A percentile compares a stretch with the other conserved stretches of the same genome.
Evolutionary conservation across 495 filamentous ascomycete species (phyloP).

Genomic region (Aspergillus carlsbadensis): DNA sequence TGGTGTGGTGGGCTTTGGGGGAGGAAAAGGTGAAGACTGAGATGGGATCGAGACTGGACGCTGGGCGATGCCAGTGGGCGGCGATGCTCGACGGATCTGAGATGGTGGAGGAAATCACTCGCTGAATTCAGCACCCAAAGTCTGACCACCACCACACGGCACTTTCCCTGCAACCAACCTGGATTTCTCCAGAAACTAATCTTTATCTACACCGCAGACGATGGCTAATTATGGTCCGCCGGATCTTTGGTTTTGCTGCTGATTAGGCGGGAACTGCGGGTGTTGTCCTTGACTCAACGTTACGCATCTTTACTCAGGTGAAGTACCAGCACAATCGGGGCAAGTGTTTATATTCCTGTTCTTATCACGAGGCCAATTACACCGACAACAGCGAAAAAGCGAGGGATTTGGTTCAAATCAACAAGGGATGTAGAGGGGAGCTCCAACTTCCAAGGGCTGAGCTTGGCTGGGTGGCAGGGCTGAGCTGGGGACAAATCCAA

Average conservation of each 20-base stretch:
- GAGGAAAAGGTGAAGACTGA: constrained; percentile 1
- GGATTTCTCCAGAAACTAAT: background rate
- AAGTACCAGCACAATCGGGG: too few species aligned
- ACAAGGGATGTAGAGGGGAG: too few species aligned
- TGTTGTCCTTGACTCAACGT: background rate
- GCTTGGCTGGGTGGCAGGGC: too few species aligned
- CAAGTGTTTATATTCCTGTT: too few species aligned
- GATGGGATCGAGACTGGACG: constrained; percentile 10
- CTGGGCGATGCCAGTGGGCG: too few species aligned
- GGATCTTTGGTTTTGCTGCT: background rate
- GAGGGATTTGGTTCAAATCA: too few species aligned
- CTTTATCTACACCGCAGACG: background rate
- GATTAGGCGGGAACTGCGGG: constrained; percentile 1
- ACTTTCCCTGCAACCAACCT: background rate
- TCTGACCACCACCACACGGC: constrained; percentile 1
- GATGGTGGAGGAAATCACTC: constrained; percentile 8
- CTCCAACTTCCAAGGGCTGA: too few species aligned
- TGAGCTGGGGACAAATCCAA: too few species aligned
- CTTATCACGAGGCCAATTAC: too few species aligned
- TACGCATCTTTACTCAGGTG: background rate
- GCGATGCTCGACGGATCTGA: too few species aligned
- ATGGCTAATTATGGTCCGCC: too few species aligned
- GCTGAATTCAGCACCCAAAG: constrained; percentile 4
- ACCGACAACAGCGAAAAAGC: too few species aligned
- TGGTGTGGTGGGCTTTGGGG: background rate